Percentiles rank a stretch among this genome's conserved stretches.
Conservation (phyloP, 2,329 filamentous ascomycete species). For the Atkinsonella hypoxylon region DNA sequence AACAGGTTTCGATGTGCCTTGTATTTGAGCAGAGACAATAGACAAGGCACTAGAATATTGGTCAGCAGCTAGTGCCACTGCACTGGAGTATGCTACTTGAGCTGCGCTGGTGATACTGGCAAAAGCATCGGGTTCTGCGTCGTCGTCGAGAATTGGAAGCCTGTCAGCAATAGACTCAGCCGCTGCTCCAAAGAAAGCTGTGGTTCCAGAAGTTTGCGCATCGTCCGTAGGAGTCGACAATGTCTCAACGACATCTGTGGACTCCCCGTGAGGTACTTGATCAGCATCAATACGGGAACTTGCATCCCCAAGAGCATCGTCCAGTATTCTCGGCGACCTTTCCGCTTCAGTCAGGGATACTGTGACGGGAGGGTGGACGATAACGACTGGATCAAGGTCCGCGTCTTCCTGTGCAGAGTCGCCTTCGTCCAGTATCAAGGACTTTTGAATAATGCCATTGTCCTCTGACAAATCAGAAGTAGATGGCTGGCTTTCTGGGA, state of each 20-base stretch:
- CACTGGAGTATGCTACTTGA: conserved; percentile 50
- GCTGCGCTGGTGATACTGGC: conserved; percentile 32
- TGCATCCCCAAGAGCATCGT: background rate
- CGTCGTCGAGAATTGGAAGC: conserved; percentile 34
- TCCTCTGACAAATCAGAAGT: background rate
- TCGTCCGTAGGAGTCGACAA: conserved; percentile 10
- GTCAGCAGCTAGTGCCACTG: conserved; percentile 52
- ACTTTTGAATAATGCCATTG: background rate
- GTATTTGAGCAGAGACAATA: conserved; percentile 53
- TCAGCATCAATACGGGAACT: background rate
- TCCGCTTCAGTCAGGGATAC: background rate
- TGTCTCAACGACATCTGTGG: background rate
- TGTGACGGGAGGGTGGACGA: background rate
- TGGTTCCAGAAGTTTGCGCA: conserved; percentile 14
- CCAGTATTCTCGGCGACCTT: background rate
- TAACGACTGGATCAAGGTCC: background rate
- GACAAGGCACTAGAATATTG: conserved; percentile 59
- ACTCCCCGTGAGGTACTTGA: background rate
- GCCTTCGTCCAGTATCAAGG: background rate
- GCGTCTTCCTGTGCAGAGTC: background rate
- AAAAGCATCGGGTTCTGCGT: conserved; percentile 23
- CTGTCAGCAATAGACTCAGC: conserved; percentile 37
- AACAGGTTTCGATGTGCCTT: conserved; percentile 55
- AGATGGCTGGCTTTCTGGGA: background rate
- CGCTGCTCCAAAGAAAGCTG: conserved; percentile 37